These are phyloP conservation scores for Acidiella bohemica DNA, from an alignment of 495 filamentous ascomycete species.

Conservation along the genomic window DNA sequence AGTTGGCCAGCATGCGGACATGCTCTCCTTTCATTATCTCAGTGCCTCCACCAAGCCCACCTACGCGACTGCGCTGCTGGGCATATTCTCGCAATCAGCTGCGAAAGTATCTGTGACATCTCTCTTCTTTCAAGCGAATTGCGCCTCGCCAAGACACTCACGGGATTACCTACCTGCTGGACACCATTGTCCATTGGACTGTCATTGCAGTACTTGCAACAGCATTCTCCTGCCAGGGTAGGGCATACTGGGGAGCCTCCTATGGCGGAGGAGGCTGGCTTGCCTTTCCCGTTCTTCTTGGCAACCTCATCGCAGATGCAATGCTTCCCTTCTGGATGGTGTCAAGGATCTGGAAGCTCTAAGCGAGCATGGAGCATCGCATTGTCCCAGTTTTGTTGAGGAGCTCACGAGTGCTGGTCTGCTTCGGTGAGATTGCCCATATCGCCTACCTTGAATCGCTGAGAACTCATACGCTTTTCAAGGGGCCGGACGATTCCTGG, in stretches of 20 bases:
- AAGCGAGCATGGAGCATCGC: constrained; percentile 1
- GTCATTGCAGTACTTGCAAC: constrained; percentile 5
- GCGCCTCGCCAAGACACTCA: constrained; percentile 6
- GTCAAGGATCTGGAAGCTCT: constrained; percentile 5
- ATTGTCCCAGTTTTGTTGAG: constrained; percentile 4
- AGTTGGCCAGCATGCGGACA: constrained; percentile 2
- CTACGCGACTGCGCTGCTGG: not conserved
- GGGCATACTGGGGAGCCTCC: not conserved
- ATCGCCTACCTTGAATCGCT: not conserved
- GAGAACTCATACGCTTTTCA: too few relatives aligned
- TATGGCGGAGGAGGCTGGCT: constrained; percentile 1
- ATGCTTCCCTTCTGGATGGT: constrained; percentile 11
- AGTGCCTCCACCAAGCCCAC: not conserved
- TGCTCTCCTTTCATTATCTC: not conserved
- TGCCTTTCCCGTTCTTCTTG: not conserved
- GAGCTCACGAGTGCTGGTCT: constrained; percentile 1
- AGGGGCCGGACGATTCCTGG: too few relatives aligned
- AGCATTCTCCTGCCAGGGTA: not conserved
- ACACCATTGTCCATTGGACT: not conserved
- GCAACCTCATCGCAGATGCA: constrained; percentile 1
- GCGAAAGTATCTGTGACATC: constrained; percentile 6
- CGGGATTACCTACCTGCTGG: constrained; percentile 3
- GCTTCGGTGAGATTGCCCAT: not conserved
- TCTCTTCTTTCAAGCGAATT: constrained; percentile 5
- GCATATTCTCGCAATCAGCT: not conserved